Evolutionary conservation across 1,139 yeast species (phyloP), one percentile per base, ranked within the genome.

Genomic region (Saccharomyces hybrid): DNA sequence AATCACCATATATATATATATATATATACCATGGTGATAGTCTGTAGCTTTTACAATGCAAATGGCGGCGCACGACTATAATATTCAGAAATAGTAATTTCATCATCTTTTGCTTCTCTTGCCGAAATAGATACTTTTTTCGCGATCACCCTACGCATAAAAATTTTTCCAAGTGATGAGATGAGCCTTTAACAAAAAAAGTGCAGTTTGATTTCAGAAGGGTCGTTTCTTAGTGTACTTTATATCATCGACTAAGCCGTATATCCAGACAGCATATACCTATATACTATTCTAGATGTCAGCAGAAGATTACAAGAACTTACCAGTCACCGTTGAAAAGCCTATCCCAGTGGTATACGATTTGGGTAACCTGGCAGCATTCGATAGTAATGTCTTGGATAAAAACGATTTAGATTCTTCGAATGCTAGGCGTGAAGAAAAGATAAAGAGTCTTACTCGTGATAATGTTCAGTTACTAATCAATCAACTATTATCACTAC

Each of bases 381-480:
- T 88, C 69, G 97, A 90, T 69, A 78, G 88, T 49, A 84, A 89
- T 69, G 97, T 97, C 8, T 75, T 89, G 61, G 89, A 86, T 59
- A 78, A 78, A 53, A 76, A 76, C 27, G 78, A 81, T 62, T 72
- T 85, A 53, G 76, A 78, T 41, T 73, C 79, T 50, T 74, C 77
- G 50, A 77, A 77, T 34, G 70, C 73, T 26, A 76, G 79, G 54
- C 80, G 81, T 65, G 97, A 91, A 70, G 78, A 75, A 52, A 80
- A 85, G 60, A 74, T 93, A 59, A 76, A 78, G 52, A 75, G 81
- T 2, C 77, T 82, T n/a, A 83, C 97, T 48, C 83, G 99, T 75
- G 99, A 91, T 68, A 93, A 93, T 71, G 88, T 88, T 16, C 99
- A 93, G 74, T 78, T 93, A 57, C 78, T 95, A 61, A 82, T 93